phyloP scores from a whole-genome alignment of 306 rosid genomes.

The Pyrus communis region DNA sequence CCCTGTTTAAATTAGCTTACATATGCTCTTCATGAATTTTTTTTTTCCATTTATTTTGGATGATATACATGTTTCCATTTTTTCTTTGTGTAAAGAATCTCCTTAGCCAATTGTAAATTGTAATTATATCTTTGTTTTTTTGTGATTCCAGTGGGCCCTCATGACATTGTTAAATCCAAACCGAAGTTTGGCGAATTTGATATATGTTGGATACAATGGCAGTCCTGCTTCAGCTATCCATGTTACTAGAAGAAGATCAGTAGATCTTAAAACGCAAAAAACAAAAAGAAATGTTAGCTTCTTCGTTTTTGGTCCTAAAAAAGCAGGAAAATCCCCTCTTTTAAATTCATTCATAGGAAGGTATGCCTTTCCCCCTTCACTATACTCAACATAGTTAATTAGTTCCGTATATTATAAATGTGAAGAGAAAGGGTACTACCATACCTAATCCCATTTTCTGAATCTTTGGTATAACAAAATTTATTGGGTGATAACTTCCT shows the following conservation, averaged over 20 bases:
- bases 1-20: background rate
- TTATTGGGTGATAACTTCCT: background rate
- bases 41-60: background rate
- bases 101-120: background rate
- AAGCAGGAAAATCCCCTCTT: constrained; percentile 78
- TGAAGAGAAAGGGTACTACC: background rate
- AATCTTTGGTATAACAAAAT: background rate
- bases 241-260: constrained; percentile 61
- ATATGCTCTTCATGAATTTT: background rate
- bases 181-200: constrained; percentile 59
- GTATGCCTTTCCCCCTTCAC: constrained; percentile 29
- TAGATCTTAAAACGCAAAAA: constrained; percentile 57
- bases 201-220: constrained; percentile 83
- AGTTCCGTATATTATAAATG: background rate
- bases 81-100: background rate
- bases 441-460: background rate
- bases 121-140: no score
- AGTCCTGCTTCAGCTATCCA: constrained; percentile 72
- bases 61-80: background rate
- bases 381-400: constrained; percentile 8
- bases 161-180: no score
- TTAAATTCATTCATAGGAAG: constrained; percentile 71
- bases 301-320: constrained; percentile 85
- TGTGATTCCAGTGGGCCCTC: no score
- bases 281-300: constrained; percentile 81